Base-by-base conservation (phyloP, 2,329 filamentous ascomycete species). In the Dactylonectria estremocensis region DNA sequence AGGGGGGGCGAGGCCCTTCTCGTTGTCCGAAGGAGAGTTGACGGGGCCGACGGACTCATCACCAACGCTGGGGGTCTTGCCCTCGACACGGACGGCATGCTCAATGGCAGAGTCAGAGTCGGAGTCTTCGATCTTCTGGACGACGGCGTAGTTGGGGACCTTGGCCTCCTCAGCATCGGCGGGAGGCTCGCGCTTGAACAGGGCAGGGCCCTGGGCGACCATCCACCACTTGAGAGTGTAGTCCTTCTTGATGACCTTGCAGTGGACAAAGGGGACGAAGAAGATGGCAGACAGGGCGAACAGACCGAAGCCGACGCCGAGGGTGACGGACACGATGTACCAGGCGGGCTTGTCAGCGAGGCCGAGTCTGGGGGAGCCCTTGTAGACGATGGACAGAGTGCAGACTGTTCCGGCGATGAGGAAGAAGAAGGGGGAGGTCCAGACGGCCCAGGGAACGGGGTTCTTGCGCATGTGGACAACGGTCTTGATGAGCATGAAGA, bases 311-410 rank as follows among this genome's bases (percentile, higher is more conserved):
- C 91, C 92, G 40, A 84, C 85, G 46, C 92, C 91, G 67, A 94
- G 76, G 18, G 90, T 91, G 68, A 94, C 91, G 14, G 87, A 82
- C 11, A 86, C 91, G 68, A 94, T 88, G 76, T 89, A 94, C 87
- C 88, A 90, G 9, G 80, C 80, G 2, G 92, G 90, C 84, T 91
- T 92, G 16, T 66, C 50, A 24, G 64, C 18, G 8, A 77, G 73
- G 13, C 73, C 71, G 2, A 77, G 70, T 20, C 71, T 67, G 24
- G 92, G 92, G 10, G 92, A 93, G 35, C 92, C 92, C 86, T 95
- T 94, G 87, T 93, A 94, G 73, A 95, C 92, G 74, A 95, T 90
- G 49, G 91, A 93, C 5, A 95, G 85, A 0, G 92, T 92, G 82
- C 92, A 93, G 75, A 95, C 82, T 66, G 91, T 93, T 62, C 86